Base-by-base conservation (phyloP, 225 moss, liverwort and hornwort genomes). In the Straminergon stramineum region DNA sequence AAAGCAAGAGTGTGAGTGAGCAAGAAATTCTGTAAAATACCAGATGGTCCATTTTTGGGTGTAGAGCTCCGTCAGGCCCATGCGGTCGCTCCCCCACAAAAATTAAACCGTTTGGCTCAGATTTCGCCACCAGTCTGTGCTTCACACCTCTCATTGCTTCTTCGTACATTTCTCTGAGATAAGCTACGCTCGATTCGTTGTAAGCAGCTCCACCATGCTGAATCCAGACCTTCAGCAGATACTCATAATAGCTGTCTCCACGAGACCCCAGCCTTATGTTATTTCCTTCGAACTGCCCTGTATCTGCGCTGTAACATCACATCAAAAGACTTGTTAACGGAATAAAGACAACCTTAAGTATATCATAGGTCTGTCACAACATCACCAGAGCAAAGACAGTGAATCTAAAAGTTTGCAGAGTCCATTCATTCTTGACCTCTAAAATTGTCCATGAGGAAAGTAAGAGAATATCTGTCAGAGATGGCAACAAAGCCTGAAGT, bases 181-280 rank as follows among this genome's bases (percentile, higher is more conserved):
- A 99, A 39, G 95, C 89, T 63, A 99, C 99, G 83, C 92, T 92
- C n/a, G 97, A 96, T 84, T 94, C 91, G 79, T 97, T 97, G 76
- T 95, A 90, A 35, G 95, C 95, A 75, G 95, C 97, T 91, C 99
- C 99, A 81, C 99, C 97, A 85, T 97, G 97, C 95, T 96, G 99
- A 91, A 99, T 92, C 99, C 99, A 99, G 52, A 99, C 97, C 92
- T 99, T 99, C 18, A 99, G 95, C 84, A 97, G 92, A 88, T 97
- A 99, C 90, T 99, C 99, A 89, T 99, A 99, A 89, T 99, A 99
- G 94, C 97, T 97, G 92, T 97, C 99, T 91, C 99, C 99, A 87
- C 97, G 96, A 83, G 99, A 99, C 43, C 99, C 99, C 75, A 99
- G 86, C 85, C 96, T 93, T 91, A 97, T 97, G 78, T 97, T 97